phyloP scores from a whole-genome alignment of 1,284 basidiomycete genomes.

The Puccinia novopanici region DNA sequence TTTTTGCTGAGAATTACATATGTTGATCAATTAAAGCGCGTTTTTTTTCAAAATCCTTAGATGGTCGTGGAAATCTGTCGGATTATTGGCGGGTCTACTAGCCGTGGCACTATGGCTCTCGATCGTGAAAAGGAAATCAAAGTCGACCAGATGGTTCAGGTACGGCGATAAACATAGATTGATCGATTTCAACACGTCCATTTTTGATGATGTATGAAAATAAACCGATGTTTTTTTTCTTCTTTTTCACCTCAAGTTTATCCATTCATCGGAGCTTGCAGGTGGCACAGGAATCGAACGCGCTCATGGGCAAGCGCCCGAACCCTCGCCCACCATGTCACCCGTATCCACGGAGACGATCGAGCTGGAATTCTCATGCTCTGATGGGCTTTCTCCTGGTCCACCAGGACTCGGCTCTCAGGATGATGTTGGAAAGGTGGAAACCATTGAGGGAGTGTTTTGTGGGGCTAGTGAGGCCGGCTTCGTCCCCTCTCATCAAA shows the following conservation, averaged over 20 bases:
- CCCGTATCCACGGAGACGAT: not conserved
- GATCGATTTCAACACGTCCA: not conserved
- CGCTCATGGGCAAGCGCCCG: not conserved
- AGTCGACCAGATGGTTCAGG: conserved; percentile 34
- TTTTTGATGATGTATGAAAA: not conserved
- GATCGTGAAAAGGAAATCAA: conserved; percentile 28
- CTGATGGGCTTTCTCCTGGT: not conserved
- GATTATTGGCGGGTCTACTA: conserved; percentile 40
- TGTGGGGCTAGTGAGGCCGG: conserved; percentile 6
- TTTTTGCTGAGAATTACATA: not conserved
- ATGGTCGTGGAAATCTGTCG: conserved; percentile 29
- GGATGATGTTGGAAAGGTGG: not conserved
- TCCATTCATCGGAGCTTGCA: not conserved
- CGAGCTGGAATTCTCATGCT: not conserved
- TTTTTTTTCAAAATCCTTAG: not conserved
- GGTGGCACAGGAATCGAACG: not conserved
- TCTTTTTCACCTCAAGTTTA: not conserved
- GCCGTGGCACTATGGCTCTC: conserved; percentile 39
- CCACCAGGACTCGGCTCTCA: not conserved
- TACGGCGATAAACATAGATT: not conserved
- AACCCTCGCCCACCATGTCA: not conserved
- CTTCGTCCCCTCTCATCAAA: conserved; percentile 20
- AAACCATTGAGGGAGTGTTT: conserved; percentile 18
- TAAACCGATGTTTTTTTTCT: no score
- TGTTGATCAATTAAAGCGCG: not conserved